Evolutionary conservation across 129 eudicot genomes (phyloP), one percentile per base, ranked within the genome.

Genomic region (Artemisia argyi): DNA sequence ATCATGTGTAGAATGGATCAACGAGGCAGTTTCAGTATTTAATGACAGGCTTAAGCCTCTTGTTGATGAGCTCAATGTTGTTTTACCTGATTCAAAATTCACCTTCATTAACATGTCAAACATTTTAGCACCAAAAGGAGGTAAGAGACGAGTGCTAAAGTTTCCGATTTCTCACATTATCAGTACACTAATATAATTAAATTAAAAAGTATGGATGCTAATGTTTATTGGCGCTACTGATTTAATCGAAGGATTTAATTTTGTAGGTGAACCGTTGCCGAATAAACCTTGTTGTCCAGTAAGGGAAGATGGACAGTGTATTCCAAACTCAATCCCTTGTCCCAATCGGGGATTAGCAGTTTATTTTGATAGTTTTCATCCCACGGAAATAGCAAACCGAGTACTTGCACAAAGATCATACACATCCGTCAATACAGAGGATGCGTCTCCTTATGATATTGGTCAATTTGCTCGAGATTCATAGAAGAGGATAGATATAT

Each of bases 281-380:
- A 67, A 30, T 18, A 56, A 17, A 32, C 82, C 86, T 49, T 82
- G 83, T 60, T 82, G 83, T 65, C 66, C 14, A 22, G 68, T 82
- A 19, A 57, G 56, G 14, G 61, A 19, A 19, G 71, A 74, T 19
- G 84, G 84, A 7, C 86, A 82, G 58, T 82, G 86, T 51, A 60
- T 56, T 22, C 76, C 78, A 57, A 14, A 69, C 4, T 35, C 66
- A 26, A 9, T 3, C 5, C 83, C 81, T 12, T 78, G 87, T 56
- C 54, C 64, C 0, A 51, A 60, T 46, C 74, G 83, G 65, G 32
- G 17, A n/a, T 16, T 35, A 32, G 61, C 77, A 46, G 76, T 79
- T 6, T 83, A 73, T 24, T 54, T 65, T 16, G 83, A 83, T 11
- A 74, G 56, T 4, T 83, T 78, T 26, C 87, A 78, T 66, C 83